phyloP scores from a whole-genome alignment of 495 filamentous ascomycete species.

The Aspergillus asperescens region DNA sequence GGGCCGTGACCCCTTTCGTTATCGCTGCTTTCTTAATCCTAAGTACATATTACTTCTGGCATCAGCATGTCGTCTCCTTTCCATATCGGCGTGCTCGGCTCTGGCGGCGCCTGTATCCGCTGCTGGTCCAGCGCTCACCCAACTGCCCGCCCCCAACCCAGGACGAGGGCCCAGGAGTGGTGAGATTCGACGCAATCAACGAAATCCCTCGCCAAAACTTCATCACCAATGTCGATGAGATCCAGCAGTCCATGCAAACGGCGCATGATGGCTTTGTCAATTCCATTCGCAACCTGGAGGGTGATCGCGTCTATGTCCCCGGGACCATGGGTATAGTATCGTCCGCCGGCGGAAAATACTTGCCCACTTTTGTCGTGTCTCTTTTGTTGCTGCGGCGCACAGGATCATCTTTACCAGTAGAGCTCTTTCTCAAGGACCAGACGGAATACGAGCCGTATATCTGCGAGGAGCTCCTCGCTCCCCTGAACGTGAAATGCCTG shows the following conservation, averaged over 20 bases:
- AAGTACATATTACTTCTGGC: slow-evolving; percentile 5
- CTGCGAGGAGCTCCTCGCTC: slow-evolving; percentile 40
- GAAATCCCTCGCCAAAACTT: slow-evolving; percentile 13
- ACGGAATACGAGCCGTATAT: slow-evolving; percentile 39
- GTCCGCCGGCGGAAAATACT: slow-evolving; percentile 28
- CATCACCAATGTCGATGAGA: slow-evolving; percentile 18
- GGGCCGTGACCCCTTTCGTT: background rate
- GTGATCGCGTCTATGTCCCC: slow-evolving; percentile 18
- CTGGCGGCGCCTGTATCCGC: slow-evolving; percentile 14
- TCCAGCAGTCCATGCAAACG: slow-evolving; percentile 19
- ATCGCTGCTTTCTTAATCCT: slow-evolving; percentile 3
- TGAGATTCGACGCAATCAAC: slow-evolving; percentile 17
- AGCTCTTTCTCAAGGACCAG: slow-evolving; percentile 43
- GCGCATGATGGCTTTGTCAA: slow-evolving; percentile 32
- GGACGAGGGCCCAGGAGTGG: slow-evolving; percentile 6
- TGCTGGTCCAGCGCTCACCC: slow-evolving; percentile 20
- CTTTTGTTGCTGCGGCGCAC: slow-evolving; percentile 43
- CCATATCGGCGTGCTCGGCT: slow-evolving; percentile 5
- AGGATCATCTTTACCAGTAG: slow-evolving; percentile 44
- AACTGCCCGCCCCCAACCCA: slow-evolving; percentile 16
- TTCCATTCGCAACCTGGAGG: slow-evolving; percentile 16
- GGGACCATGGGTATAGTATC: slow-evolving; percentile 44
- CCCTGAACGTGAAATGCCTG: slow-evolving; percentile 41
- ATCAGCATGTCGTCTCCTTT: background rate
- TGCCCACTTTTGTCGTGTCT: slow-evolving; percentile 35